Base-by-base conservation (phyloP, 768 basidiomycete species). In the Leccinum barrowsii region DNA sequence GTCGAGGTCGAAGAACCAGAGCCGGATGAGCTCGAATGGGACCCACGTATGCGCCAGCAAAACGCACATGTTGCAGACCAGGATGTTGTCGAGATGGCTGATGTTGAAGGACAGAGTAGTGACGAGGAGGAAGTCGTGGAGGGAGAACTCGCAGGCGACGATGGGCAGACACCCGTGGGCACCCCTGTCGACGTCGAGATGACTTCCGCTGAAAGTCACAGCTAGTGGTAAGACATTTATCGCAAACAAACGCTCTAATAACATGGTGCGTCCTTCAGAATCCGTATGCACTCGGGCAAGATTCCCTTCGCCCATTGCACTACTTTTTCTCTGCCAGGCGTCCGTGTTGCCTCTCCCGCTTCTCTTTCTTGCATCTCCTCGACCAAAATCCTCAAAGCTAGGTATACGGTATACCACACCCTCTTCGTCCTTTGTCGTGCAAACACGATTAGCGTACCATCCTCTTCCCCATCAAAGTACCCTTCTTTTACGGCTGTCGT, bases 1-100 rank as follows among this genome's bases (percentile, higher is more conserved):
- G 87, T 92, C 21, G 85, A 83, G 59, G 89, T 91, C 12, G 85
- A 87, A 65, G 82, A 84, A 13, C 89, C 89, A 61, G 89, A 91
- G 70, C 88, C 87, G 3, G 88, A 90, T 63, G 90, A 90, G 61
- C 73, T 89, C 37, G 84, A 83, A 19, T 88, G 86, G 85, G 86
- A 86, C 63, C 85, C 86, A 4, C 76, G 83, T 44, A 30, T 75
- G 11, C 75, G 68, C 17, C 48, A 63, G 15, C 56, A 68, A 30
- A 22, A 59, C 53, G 28, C 42, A 17, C 60, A 61, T 6, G 52
- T 28, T 35, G 55, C 32, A 34, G 50, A 57, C 4, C 66, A 54
- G 5, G 54, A 56, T 12, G 59, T 52, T 19, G 44, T 50, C 3
- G 66, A 63, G 21, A 67, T 69, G 13, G 65, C 58, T 17, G 75